Base-by-base conservation (phyloP, 2,329 filamentous ascomycete genomes). In the Colletotrichum paranaense region DNA sequence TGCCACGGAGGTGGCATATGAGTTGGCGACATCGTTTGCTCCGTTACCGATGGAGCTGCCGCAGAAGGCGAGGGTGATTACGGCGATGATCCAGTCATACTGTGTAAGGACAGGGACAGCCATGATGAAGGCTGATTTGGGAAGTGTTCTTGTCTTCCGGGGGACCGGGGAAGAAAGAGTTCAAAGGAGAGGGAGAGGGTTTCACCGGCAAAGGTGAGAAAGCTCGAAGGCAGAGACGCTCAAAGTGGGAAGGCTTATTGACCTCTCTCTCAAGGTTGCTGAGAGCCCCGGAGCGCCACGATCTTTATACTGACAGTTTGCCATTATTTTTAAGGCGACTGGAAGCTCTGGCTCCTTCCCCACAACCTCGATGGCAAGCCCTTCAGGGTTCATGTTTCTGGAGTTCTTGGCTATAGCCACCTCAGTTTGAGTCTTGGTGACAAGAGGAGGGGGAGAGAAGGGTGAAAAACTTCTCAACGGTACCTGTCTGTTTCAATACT, bases 1-100 rank as follows among this genome's bases (percentile, higher is more conserved):
- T 16, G 86, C 86, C 42, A 89, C 86, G 3, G 83, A 86, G 24
- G 86, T 87, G 35, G 88, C 88, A 79, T 88, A 89, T 0, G 87
- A 84, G 78, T 89, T 89, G 38, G 70, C 65, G 52, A 75, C 73
- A 70, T 75, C 73, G 70, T 75, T 75, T 38, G 73, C 73, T 4
- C 73, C 73, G 42, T 75, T 75, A 2, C 73, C 73, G 46, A 75
- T 67, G 6, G 70, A 68, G 42, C 62, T 67, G 38, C 73, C 73
- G 62, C 73, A 75, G 57, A 75, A 73, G 42, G 73, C 73, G 49
- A 75, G 63, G 53, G 60, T 75, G 46, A 72, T 75, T 24, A 73
- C 8, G 26, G 73, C 73, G 28, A 75, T 72, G 66, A 75, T 73
- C 73, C 73, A 75, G 32, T 73, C 70, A 56, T 75, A 75, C 22